Conservation (phyloP, 257 asterid species). For the Rhazya stricta region DNA sequence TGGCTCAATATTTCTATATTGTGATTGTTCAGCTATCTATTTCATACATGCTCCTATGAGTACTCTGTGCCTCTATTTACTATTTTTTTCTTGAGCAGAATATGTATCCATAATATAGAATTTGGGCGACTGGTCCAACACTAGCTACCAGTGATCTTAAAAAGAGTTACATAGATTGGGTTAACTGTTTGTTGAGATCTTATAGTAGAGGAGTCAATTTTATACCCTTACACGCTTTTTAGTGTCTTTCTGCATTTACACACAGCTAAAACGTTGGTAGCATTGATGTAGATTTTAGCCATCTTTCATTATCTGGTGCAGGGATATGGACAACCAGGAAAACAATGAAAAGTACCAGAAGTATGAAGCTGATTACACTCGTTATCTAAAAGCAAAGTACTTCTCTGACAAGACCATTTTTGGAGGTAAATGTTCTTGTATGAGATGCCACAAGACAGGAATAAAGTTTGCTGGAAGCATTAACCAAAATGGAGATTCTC, state of each 20-base stretch:
- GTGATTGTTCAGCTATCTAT: neutral
- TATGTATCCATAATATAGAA: neutral
- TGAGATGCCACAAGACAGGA: slow-evolving; percentile 4
- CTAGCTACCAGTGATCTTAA: neutral
- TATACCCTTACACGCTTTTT: neutral
- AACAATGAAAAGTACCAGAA: slow-evolving; percentile 49
- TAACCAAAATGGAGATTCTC: neutral
- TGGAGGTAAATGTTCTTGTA: slow-evolving; percentile 56
- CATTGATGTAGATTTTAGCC: slow-evolving; percentile 2
- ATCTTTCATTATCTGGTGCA: slow-evolving; percentile 14
- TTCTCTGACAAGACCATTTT: slow-evolving; percentile 78
- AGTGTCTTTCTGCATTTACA: neutral
- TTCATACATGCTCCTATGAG: neutral
- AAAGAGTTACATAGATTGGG: neutral
- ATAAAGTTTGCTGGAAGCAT: neutral
- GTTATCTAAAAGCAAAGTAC: slow-evolving; percentile 58
- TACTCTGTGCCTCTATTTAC: neutral
- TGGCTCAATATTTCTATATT: neutral
- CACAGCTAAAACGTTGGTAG: neutral
- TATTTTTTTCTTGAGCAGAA: neutral
- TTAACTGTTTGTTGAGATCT: neutral
- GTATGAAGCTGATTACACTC: slow-evolving; percentile 56
- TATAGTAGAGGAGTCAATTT: neutral
- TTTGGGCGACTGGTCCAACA: neutral
- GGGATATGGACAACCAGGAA: slow-evolving; percentile 29